Evolutionary conservation across 345 rosid species (phyloP).

Genomic region (Pelargonium nanum): DNA sequence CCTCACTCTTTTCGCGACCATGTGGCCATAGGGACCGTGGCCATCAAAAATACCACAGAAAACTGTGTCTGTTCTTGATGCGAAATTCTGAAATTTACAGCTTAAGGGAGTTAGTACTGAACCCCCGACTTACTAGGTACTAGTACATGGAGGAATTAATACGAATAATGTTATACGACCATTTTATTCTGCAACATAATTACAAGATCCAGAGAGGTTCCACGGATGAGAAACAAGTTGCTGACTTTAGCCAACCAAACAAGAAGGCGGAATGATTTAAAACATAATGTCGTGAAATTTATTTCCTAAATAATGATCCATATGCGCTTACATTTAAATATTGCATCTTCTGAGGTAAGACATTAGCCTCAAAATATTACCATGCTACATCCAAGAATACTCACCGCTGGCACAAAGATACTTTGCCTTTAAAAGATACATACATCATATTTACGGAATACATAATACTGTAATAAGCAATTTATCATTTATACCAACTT

Average conservation of each 20-base stretch:
- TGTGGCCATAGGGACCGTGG: constrained; percentile 93
- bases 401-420: neutral
- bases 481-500: neutral
- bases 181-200: neutral
- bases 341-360: neutral
- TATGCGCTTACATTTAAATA: neutral
- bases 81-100: constrained; percentile 49
- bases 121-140: no score
- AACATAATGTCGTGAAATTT: no score
- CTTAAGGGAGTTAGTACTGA: constrained; percentile 1
- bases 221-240: no score
- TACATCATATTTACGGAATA: no score
- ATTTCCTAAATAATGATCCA: neutral
- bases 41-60: constrained; percentile 99
- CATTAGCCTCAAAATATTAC: neutral
- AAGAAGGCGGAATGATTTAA: neutral
- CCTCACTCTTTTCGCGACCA: constrained; percentile 94
- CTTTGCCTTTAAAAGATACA: neutral
- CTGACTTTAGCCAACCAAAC: neutral
- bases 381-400: no score
- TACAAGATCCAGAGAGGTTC: no score
- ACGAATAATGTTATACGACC: neutral
- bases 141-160: neutral
- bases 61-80: constrained; percentile 66
- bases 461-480: neutral